Evolutionary conservation across 2,329 filamentous ascomycete species (phyloP).

Genomic region (Phyllosticta paracitricarpa): DNA sequence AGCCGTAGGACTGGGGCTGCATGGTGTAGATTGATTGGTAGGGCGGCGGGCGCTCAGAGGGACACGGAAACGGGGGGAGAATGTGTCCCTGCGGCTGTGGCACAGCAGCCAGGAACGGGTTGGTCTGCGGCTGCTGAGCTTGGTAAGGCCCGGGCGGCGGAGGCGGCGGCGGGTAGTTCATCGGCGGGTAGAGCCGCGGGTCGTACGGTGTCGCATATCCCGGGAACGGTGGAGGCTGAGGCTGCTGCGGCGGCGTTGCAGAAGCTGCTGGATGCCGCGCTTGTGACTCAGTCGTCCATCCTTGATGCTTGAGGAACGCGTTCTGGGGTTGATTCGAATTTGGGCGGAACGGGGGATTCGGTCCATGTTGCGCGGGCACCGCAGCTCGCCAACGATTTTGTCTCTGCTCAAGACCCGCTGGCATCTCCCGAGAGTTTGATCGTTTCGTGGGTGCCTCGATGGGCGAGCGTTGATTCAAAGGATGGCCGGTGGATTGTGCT

Average conservation of each 20-base stretch:
- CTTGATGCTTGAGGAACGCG: slow-evolving; percentile 8
- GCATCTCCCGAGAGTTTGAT: slow-evolving; percentile 3
- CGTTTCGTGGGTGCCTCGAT: slow-evolving; percentile 3
- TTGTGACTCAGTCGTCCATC: slow-evolving; percentile 7
- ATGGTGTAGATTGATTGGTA: slow-evolving; percentile 7
- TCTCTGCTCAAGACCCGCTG: slow-evolving; percentile 6
- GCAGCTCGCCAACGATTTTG: slow-evolving; percentile 10
- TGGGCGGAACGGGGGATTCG: slow-evolving; percentile 5
- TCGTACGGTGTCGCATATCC: slow-evolving; percentile 7
- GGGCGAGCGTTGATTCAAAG: neutral
- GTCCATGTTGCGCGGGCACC: slow-evolving; percentile 8
- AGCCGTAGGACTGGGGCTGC: neutral
- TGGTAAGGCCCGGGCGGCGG: slow-evolving; percentile 1
- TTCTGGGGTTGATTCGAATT: slow-evolving; percentile 7
- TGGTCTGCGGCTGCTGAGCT: slow-evolving; percentile 3
- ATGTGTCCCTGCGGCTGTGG: neutral
- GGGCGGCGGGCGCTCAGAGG: slow-evolving; percentile 7
- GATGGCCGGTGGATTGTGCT: neutral
- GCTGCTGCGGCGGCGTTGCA: slow-evolving; percentile 1
- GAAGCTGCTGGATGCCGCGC: neutral
- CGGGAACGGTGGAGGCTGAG: slow-evolving; percentile 1
- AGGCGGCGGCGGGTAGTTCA: neutral
- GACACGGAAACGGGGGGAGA: slow-evolving; percentile 4
- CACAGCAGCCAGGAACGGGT: slow-evolving; percentile 5
- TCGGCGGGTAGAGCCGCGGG: neutral